Conservation (phyloP, 768 basidiomycete species). For the Serpula lacrymans region DNA sequence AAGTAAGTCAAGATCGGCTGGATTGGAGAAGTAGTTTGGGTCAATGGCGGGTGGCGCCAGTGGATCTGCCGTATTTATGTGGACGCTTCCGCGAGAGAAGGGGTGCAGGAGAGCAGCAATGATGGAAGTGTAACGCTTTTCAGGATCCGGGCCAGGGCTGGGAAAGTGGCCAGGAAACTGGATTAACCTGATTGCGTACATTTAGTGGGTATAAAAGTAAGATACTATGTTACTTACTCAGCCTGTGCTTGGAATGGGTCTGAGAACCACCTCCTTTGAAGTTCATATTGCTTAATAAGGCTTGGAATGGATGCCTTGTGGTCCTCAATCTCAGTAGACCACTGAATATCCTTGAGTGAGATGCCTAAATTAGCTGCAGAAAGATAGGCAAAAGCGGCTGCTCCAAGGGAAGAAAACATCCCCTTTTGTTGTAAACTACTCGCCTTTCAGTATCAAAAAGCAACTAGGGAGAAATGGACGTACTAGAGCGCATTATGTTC, state of each 20-base stretch:
- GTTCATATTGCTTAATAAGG: conserved; percentile 6
- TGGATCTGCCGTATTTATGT: conserved; percentile 41
- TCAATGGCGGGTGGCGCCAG: conserved; percentile 45
- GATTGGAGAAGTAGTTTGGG: conserved; percentile 41
- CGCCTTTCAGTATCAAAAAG: conserved; percentile 1
- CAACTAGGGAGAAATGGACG: background rate
- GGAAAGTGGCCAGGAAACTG: no score
- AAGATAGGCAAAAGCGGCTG: conserved; percentile 4
- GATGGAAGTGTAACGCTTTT: conserved; percentile 25
- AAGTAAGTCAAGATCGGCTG: conserved; percentile 29
- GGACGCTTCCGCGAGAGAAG: conserved; percentile 43
- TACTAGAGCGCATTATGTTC: conserved; percentile 11
- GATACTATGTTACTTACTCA: conserved; percentile 20
- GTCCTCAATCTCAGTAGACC: conserved; percentile 37
- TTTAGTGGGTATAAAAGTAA: background rate
- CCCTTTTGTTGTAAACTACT: conserved; percentile 14
- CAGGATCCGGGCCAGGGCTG: background rate
- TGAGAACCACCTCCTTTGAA: conserved; percentile 12
- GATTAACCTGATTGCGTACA: no score
- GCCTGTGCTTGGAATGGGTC: conserved; percentile 11
- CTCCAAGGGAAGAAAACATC: conserved; percentile 7
- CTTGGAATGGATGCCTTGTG: conserved; percentile 12
- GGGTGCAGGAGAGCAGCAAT: conserved; percentile 34
- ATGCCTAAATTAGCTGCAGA: conserved; percentile 4
- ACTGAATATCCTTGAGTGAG: conserved; percentile 18